Base-by-base conservation (phyloP, 2,329 filamentous ascomycete genomes). In the Lasiodiplodia gonubiensis region DNA sequence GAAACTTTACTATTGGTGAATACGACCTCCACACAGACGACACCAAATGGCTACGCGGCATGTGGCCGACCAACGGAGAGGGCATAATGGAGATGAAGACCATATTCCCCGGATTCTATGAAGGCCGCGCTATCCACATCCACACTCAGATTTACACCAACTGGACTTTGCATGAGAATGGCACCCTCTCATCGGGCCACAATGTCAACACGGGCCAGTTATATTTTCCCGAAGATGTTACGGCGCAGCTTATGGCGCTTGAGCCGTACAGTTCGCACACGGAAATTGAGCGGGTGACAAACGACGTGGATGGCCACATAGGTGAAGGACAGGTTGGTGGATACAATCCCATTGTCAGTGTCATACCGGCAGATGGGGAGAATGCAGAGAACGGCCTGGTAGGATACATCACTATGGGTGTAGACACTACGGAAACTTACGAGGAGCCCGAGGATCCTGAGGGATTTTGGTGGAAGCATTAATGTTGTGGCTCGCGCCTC, bases 351-450 rank as follows among this genome's bases (percentile, higher is more conserved):
- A 11, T 52, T 27, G 23, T 52, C 10, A 52, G 23, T 14, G 14
- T 52, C 14, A 16, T 52, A 12, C 21, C 49, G 21, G 69, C 49
- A 75, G 30, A 80, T 68, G 77, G 75, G 1, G 68, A 75, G 60
- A 72, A 79, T 68, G 60, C 76, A 10, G 71, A 69, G 21, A 80
- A 80, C 27, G 77, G 77, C 0, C 72, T 80, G 70, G 71, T 79
- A 54, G 75, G 74, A 3, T 79, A 79, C 46, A 73, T 80, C 35
- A 80, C 75, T 2, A 71, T 80, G 23, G 76, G 76, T 14, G 73
- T 77, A n/a, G 74, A 78, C 27, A 42, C 37, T 14, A 18, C 37
- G 37, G 37, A 14, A 18, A 42, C 37, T n/a, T 42, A 42, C 37
- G 37, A 42, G 39, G 39, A 42, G 39, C 14, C 39, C 18, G 39